Base-by-base conservation (phyloP, 495 filamentous ascomycete species). In the Niebla homalea region DNA sequence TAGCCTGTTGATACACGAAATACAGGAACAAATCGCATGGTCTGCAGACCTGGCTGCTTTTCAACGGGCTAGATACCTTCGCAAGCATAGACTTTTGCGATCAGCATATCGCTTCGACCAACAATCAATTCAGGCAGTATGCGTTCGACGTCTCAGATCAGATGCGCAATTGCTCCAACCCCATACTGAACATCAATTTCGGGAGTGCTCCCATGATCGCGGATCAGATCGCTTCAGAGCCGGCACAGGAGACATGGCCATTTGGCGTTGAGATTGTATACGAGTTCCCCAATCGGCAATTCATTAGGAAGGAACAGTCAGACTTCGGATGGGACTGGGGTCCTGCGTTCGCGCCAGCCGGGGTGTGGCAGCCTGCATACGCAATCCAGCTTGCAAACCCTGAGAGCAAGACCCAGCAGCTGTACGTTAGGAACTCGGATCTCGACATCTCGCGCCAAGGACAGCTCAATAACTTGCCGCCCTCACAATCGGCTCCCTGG, bases 271-370 rank as follows among this genome's bases (percentile, higher is more conserved):
- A 80, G 46, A 65, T 57, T n/a, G 16, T 65, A 0, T 75, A 66
- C 49, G 72, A 78, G 51, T 80, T 81, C 49, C 59, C 67, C 0
- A 73, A 80, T 49, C 70, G 78, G 4, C 72, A 75, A 64, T 83
- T 76, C 45, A 79, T 83, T 39, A 76, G 81, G 32, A 85, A 84
- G 59, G 75, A 84, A 52, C 80, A 84, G 55, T 79, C 71, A 10
- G 81, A 85, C 54, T 83, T 85, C 57, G 81, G 81, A 10, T 84
- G 79, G 79, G 81, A 83, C 52, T 84, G 80, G 80, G 78, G 79
- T 5, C 81, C 81, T 5, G 78, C 76, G 1, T 81, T 84, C 57
- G 68, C 76, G 4, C 79, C 81, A 1, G 77, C 75, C 10, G 81
- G 81, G n/a, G 73, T 78, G 10, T 85, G 79, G 81, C 72, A 75